A percentile compares a stretch with the other conserved stretches of the same genome.
These are phyloP conservation scores for Pseudopyricularia javanii DNA, from an alignment of 2,329 filamentous ascomycete species.

Conservation along the genomic window DNA sequence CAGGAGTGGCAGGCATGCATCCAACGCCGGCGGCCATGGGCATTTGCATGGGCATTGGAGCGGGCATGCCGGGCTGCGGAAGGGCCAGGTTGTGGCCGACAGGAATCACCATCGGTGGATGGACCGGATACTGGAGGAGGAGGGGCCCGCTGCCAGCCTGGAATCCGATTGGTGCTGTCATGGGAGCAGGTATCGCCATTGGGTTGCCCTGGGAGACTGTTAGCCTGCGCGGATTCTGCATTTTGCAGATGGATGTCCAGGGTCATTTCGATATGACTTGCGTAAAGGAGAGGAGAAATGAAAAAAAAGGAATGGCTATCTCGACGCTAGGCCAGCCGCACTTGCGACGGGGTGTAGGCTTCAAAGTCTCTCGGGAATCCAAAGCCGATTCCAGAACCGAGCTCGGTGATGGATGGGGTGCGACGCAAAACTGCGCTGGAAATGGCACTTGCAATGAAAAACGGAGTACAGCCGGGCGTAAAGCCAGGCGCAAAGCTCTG, in stretches of 20 bases:
- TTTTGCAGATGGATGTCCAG: no score
- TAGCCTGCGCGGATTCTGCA: no score
- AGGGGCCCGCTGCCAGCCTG: conserved; percentile 7
- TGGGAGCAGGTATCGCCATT: conserved; percentile 7
- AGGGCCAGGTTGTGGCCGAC: conserved; percentile 4
- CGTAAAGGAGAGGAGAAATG: no score
- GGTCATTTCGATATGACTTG: no score
- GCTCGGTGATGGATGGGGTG: not conserved
- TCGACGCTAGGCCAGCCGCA: not conserved
- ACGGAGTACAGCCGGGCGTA: no score
- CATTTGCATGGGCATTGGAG: no score
- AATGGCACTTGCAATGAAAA: conserved; percentile 1
- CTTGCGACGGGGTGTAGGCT: no score
- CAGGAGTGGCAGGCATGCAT: conserved; percentile 4
- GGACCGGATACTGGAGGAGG: conserved; percentile 11
- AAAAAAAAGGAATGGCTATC: no score
- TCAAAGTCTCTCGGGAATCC: no score
- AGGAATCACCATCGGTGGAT: conserved; percentile 6
- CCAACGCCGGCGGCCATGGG: not conserved
- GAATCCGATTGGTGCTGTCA: conserved; percentile 6
- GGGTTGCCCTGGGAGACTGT: not conserved
- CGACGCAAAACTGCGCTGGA: not conserved
- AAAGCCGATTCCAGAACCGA: no score
- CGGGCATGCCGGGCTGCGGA: conserved; percentile 4
- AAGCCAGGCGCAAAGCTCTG: not conserved